Base-by-base conservation (phyloP, 2,329 filamentous ascomycete genomes). In the Nemania sp. region DNA sequence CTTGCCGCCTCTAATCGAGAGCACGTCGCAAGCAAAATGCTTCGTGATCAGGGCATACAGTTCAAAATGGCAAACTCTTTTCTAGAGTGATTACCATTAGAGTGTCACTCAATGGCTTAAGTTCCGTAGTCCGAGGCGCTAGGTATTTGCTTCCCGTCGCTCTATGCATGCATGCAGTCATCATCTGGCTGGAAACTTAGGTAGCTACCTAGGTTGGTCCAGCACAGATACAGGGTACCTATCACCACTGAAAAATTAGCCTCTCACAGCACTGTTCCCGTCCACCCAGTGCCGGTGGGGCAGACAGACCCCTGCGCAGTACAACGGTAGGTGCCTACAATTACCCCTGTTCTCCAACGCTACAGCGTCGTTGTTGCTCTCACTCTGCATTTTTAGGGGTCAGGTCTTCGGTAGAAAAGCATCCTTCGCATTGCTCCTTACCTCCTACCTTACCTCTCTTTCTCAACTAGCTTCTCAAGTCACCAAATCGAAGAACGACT, bases 401-500 rank as follows among this genome's bases (percentile, higher is more conserved):
- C 35, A 3, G 3, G 11, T 41, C 35, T 32, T 32, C 11, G 13
- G 35, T 41, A 41, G 35, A n/a, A n/a, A n/a, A n/a, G 13, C 15
- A 15, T 10, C 35, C 7, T 15, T 15, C 35, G n/a, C 13, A 41
- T 41, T 41, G 35, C 35, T 18, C 15, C 13, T 2, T 32, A 52
- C 26, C 26, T 52, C 13, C 24, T 26, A 18, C n/a, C 27, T 26
- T 38, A n/a, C n/a, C n/a, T 38, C 22, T 8, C 29, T 22, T 56
- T 41, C 20, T 56, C 53, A 56, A 26, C 27, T 27, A 27, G 18
- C 4, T 45, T 45, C 41, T 41, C 53, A 26, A 56, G 15, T 41
- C 22, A 24, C 27, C 51, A 5, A n/a, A 11, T 18, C n/a, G 11
- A 29, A 54, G 15, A 35, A 54, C 26, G 27, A 10, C 32, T 15